phyloP scores from a whole-genome alignment of 139 green algal genomes.

The Volvox africanus region DNA sequence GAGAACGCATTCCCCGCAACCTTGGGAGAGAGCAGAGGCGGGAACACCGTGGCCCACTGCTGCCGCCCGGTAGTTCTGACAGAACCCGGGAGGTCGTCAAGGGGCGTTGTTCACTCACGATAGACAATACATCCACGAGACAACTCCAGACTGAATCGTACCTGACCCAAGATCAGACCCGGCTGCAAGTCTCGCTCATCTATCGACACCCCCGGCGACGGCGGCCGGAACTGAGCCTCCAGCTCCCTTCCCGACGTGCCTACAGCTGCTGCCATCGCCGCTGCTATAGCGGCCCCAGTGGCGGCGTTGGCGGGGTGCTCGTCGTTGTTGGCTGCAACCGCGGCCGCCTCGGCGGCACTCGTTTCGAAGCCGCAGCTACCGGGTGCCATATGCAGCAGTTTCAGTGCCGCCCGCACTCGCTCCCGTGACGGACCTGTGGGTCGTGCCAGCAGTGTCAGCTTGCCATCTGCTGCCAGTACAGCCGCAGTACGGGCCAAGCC shows the following conservation, averaged over 20 bases:
- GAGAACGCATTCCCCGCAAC: no score
- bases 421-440: conserved; percentile 10
- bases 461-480: conserved; percentile 10
- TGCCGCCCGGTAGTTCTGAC: no score
- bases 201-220: neutral
- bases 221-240: neutral
- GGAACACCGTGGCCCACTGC: no score
- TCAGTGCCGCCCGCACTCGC: conserved; percentile 9
- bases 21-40: no score
- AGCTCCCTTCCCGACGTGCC: neutral
- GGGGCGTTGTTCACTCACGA: no score
- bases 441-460: conserved; percentile 31
- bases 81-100: no score
- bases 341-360: neutral
- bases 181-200: conserved; percentile 8
- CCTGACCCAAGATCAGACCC: conserved; percentile 27
- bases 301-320: neutral
- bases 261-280: neutral
- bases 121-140: no score
- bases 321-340: neutral
- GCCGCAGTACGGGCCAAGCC: neutral
- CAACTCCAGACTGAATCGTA: neutral
- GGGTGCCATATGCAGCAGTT: conserved; percentile 14
- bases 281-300: neutral
- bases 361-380: neutral